These are phyloP conservation scores for Phylloporus sp. DNA, from an alignment of 768 basidiomycete genomes.

Conservation along the genomic window DNA sequence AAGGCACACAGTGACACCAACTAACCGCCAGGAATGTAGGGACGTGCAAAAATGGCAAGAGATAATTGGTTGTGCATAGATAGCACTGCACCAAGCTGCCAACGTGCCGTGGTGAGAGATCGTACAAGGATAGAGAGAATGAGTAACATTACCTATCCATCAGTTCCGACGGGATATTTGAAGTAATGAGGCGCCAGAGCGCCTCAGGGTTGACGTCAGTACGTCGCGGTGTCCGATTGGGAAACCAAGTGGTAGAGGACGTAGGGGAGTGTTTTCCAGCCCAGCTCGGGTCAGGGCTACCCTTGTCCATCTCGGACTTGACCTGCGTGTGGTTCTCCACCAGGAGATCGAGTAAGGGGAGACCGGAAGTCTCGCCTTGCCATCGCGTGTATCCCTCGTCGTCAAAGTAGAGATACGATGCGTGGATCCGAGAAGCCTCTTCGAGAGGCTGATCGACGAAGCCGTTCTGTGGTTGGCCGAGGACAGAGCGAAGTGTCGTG, in stretches of 20 bases:
- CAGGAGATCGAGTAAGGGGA: slow-evolving; percentile 82
- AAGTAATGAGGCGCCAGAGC: slow-evolving; percentile 83
- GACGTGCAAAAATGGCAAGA: slow-evolving; percentile 89
- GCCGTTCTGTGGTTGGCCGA: slow-evolving; percentile 29
- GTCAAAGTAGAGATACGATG: slow-evolving; percentile 82
- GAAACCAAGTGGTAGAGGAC: slow-evolving; percentile 70
- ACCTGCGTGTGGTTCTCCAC: slow-evolving; percentile 61
- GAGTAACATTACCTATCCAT: slow-evolving; percentile 77
- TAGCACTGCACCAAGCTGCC: slow-evolving; percentile 75
- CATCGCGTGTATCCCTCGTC: slow-evolving; percentile 85
- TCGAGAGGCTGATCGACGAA: slow-evolving; percentile 47
- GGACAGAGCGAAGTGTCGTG: slow-evolving; percentile 38
- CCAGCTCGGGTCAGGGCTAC: slow-evolving; percentile 25
- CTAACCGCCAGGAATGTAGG: slow-evolving; percentile 79
- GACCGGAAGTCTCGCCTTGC: slow-evolving; percentile 92
- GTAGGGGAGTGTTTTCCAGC: slow-evolving; percentile 30
- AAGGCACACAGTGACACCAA: slow-evolving; percentile 14
- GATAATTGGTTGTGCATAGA: slow-evolving; percentile 89
- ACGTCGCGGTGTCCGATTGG: slow-evolving; percentile 68
- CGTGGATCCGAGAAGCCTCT: slow-evolving; percentile 61
- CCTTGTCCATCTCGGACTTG: slow-evolving; percentile 32
- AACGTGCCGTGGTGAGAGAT: slow-evolving; percentile 13
- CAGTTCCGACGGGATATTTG: slow-evolving; percentile 80
- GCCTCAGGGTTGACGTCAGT: slow-evolving; percentile 84
- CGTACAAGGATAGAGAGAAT: slow-evolving; percentile 1